Percentiles rank a stretch among this genome's conserved stretches.
phyloP scores from a whole-genome alignment of 2,329 filamentous ascomycete genomes.

The Chlorencoelia australis region DNA sequence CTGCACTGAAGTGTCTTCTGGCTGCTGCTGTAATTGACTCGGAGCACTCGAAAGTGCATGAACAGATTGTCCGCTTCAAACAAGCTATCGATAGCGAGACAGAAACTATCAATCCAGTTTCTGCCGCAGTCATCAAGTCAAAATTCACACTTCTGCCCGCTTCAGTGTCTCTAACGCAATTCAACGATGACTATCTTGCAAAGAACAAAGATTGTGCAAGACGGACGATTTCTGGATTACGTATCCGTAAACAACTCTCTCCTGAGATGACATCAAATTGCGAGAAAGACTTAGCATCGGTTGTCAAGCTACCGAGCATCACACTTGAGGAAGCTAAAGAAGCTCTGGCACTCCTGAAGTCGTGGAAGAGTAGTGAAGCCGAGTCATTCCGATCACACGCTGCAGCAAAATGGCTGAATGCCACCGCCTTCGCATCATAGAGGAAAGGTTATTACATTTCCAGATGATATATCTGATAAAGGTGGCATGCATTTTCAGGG shows the following conservation, averaged over 20 bases:
- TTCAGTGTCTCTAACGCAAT: constrained; percentile 47
- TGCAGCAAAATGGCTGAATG: constrained; percentile 33
- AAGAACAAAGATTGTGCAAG: constrained; percentile 51
- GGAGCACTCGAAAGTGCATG: constrained; percentile 61
- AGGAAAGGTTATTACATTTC: not conserved
- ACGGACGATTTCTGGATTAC: constrained; percentile 55
- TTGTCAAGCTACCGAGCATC: constrained; percentile 41
- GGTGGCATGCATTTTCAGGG: too few relatives aligned
- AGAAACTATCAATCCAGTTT: constrained; percentile 52
- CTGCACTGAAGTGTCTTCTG: constrained; percentile 77
- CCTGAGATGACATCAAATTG: constrained; percentile 42
- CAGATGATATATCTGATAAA: too few relatives aligned
- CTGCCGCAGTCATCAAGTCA: constrained; percentile 57
- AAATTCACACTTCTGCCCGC: constrained; percentile 54
- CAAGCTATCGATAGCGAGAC: constrained; percentile 46
- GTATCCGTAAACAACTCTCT: constrained; percentile 48
- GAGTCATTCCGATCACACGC: constrained; percentile 40
- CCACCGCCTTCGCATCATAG: constrained; percentile 12
- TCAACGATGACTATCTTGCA: constrained; percentile 56
- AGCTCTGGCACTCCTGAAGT: constrained; percentile 39
- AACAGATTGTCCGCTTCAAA: constrained; percentile 63
- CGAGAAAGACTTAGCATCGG: constrained; percentile 53
- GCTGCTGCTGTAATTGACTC: constrained; percentile 61
- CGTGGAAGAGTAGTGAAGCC: constrained; percentile 40
- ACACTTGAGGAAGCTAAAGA: constrained; percentile 46